Evolutionary conservation across 2,329 filamentous ascomycete genomes (phyloP).

Genomic region (Talaromyces islandicus): DNA sequence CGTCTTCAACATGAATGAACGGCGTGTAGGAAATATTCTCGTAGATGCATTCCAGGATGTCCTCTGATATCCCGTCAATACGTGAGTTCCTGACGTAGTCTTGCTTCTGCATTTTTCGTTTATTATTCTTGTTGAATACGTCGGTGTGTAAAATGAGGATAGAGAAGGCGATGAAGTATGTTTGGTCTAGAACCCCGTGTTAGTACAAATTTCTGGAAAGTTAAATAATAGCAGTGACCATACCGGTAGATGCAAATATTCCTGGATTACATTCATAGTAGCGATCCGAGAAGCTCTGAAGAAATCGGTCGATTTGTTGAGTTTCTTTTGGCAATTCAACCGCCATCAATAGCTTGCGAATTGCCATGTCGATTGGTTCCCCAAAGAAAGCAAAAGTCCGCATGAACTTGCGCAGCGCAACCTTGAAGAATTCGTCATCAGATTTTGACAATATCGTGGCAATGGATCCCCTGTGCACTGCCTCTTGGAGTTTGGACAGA

Average conservation of each 20-base stretch:
- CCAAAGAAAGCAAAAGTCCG: conserved; percentile 91
- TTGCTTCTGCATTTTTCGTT: conserved; percentile 94
- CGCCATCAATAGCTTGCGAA: conserved; percentile 93
- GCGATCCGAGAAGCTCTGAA: conserved; percentile 90
- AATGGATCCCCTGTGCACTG: conserved; percentile 73
- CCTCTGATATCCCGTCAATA: conserved; percentile 86
- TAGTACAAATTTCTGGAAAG: background rate
- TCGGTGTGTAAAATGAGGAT: conserved; percentile 94
- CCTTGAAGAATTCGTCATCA: conserved; percentile 74
- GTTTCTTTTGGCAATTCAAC: conserved; percentile 95
- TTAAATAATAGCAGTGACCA: background rate
- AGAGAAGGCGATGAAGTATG: conserved; percentile 98
- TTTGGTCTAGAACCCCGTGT: conserved; percentile 60
- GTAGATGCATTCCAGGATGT: conserved; percentile 92
- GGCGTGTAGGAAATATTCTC: conserved; percentile 98
- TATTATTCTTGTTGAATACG: conserved; percentile 99
- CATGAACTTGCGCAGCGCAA: conserved; percentile 91
- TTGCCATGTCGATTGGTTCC: conserved; percentile 95
- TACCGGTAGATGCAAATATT: conserved; percentile 73
- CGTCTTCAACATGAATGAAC: conserved; percentile 95
- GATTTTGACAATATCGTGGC: conserved; percentile 80
- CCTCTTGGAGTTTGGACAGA: conserved; percentile 73
- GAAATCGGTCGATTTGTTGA: conserved; percentile 90
- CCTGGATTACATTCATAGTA: conserved; percentile 98
- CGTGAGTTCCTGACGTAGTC: conserved; percentile 95